Evolutionary conservation across 129 eudicot species (phyloP), one percentile per base, ranked within the genome.

Genomic region (Artemisia tridentata): DNA sequence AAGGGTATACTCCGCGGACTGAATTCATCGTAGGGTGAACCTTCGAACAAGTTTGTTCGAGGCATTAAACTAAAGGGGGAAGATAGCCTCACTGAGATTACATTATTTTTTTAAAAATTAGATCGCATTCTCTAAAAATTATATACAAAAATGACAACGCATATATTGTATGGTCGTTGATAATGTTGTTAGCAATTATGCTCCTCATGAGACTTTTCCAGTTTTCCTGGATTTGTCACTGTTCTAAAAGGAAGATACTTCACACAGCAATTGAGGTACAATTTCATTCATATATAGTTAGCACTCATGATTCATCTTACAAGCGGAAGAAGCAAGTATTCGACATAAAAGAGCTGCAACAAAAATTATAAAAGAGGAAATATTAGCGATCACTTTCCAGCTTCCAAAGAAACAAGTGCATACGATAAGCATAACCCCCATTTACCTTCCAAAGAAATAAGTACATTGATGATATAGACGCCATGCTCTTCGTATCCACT

Each of bases 361-460:
- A 19, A 9, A 66, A 25, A 25, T 43, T n/a, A 13, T n/a, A 23
- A 23, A 0, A 45, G 0, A 23, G 2, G 41, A 34, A 7, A 38
- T 38, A 38, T 38, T 7, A 38, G 45, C 45, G 11, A 2, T 38
- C 45, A 7, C 45, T 38, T 38, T 2, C 11, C 45, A 38, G 45
- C 11, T 38, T 38, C 45, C 45, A 38, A 38, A 38, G 10, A 45
- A 23, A 27, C 15, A n/a, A 67, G 6, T 20, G 15, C 16, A n/a
- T 3, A 47, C 1, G 11, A 29, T 50, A 60, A 15, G 23, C 47
- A 10, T 27, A 27, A 52, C 0, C 14, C 65, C 38, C 27, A 20
- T 34, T 57, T 76, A 76, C 81, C 81, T 77, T 77, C 81, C 81
- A 77, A 48, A 77, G 76, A 77, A 69, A 77, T 45, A 77, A 25